Evolutionary conservation across 768 basidiomycete species (phyloP), one percentile per base, ranked within the genome.

Genomic region (Asterophora parasitica): DNA sequence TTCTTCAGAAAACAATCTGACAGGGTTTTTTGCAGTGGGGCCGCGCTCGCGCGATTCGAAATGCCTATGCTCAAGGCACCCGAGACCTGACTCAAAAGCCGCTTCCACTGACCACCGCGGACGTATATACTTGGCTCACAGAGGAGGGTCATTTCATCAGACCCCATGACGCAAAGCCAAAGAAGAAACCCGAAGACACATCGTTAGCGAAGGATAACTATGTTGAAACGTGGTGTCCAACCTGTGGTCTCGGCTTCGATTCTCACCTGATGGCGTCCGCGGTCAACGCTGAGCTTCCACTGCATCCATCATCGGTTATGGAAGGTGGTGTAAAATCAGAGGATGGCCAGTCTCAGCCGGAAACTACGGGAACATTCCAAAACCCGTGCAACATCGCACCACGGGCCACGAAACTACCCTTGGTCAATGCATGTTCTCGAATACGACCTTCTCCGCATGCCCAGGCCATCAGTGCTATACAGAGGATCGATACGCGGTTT

Each of bases 101-200:
- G 15, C 54, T 60, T 17, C 42, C 54, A n/a, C 56, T 77, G 41
- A 66, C 67, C 4, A 68, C 70, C 23, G 73, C 66, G 4, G 73
- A 76, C 44, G 68, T 77, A 0, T 75, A 69, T 57, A 53, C 55
- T 11, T 80, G 78, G 77, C 65, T 78, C 31, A 58, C 61, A 17
- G 67, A 69, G 42, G 65, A 71, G 26, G 71, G 69, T 0, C 62
- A 71, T 71, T 74, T 55, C 61, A 59, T 47, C 58, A 62, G 50
- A 34, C 41, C 46, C 41, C 34, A 32, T 38, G 42, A 23, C 31
- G 28, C 35, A 16, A 42, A 26, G n/a, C 26, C 44, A 13, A 47
- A 43, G 38, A 42, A 35, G 8, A 41, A 54, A 17, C 6, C 9
- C 16, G 23, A 11, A 2, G 51, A 56, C 28, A 32, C 42, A 37